Percentiles rank a stretch among this genome's conserved stretches.
phyloP scores from a whole-genome alignment of 2,329 filamentous ascomycete species.

The Sarocladium brachiariae region DNA sequence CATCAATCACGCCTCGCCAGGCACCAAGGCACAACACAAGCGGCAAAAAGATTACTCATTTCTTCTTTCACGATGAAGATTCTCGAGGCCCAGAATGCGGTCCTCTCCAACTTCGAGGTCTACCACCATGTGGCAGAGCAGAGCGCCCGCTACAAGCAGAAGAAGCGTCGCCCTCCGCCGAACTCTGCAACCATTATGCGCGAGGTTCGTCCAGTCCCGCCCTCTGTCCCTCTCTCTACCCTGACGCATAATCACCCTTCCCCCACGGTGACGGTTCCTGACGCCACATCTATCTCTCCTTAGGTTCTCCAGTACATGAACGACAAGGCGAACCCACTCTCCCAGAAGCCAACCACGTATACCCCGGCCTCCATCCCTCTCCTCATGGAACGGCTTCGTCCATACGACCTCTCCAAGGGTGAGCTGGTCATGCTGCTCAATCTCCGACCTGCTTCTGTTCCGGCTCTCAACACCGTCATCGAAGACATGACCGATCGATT shows the following conservation, averaged over 20 bases:
- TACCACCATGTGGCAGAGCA: slow-evolving; percentile 57
- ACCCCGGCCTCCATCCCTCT: slow-evolving; percentile 41
- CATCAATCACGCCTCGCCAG: background rate
- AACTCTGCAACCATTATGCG: slow-evolving; percentile 56
- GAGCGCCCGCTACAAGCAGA: slow-evolving; percentile 41
- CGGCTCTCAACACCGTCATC: slow-evolving; percentile 54
- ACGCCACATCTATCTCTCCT: no score
- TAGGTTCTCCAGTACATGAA: slow-evolving; percentile 58
- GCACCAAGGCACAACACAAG: no score
- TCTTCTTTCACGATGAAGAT: slow-evolving; percentile 51
- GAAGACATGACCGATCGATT: slow-evolving; percentile 60
- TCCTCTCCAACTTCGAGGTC: slow-evolving; percentile 68
- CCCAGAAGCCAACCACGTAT: slow-evolving; percentile 47
- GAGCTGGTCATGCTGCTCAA: slow-evolving; percentile 65
- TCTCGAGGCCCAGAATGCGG: slow-evolving; percentile 61
- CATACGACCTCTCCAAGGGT: slow-evolving; percentile 58
- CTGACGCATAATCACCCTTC: no score
- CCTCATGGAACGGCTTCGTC: slow-evolving; percentile 48
- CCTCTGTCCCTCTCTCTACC: no score
- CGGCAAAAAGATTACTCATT: background rate
- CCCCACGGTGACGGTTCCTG: no score
- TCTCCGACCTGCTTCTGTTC: slow-evolving; percentile 50
- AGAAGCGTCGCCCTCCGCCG: slow-evolving; percentile 41
- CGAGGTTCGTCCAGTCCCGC: slow-evolving; percentile 45
- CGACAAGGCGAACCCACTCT: slow-evolving; percentile 48